A percentile compares a stretch with the other conserved stretches of the same genome.
These are phyloP conservation scores for Jatropha multifida DNA, from an alignment of 441 rosid genomes.

Conservation along the genomic window DNA sequence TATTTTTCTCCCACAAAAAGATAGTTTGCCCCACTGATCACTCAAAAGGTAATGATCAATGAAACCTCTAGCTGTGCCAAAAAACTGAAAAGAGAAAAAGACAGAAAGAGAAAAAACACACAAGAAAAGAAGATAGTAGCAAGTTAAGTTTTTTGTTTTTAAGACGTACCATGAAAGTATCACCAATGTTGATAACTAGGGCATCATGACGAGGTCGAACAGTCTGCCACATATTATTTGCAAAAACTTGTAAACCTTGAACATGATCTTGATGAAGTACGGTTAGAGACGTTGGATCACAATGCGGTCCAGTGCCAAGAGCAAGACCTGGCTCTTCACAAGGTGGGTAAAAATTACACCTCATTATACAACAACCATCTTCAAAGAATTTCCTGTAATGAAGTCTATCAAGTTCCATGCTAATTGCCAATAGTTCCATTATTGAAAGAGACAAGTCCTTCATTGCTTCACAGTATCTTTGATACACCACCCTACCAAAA, in stretches of 20 bases:
- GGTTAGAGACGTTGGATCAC: constrained; percentile 52
- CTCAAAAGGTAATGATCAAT: too few relatives aligned
- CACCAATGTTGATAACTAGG: constrained; percentile 54
- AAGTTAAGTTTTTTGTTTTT: not conserved
- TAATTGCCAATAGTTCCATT: constrained; percentile 47
- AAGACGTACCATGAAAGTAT: constrained; percentile 47
- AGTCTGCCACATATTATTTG: constrained; percentile 35
- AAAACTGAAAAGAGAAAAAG: too few relatives aligned
- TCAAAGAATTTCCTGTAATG: constrained; percentile 38
- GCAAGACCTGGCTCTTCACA: constrained; percentile 39
- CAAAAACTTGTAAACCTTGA: constrained; percentile 54
- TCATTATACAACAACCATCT: constrained; percentile 36
- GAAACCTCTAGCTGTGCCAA: too few relatives aligned
- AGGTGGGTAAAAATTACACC: constrained; percentile 51
- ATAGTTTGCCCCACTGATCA: too few relatives aligned
- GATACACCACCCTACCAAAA: constrained; percentile 35
- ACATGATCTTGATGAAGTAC: constrained; percentile 55
- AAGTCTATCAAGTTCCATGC: constrained; percentile 40
- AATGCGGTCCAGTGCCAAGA: constrained; percentile 59
- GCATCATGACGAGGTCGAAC: constrained; percentile 45
- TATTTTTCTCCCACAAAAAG: too few relatives aligned
- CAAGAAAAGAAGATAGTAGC: not conserved
- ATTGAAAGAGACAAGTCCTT: constrained; percentile 31
- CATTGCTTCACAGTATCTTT: constrained; percentile 48
- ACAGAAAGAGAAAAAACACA: not conserved